A percentile compares a stretch with the other conserved stretches of the same genome.
Evolutionary conservation across 1,284 basidiomycete genomes (phyloP).

Genomic region (Mycena sp.): DNA sequence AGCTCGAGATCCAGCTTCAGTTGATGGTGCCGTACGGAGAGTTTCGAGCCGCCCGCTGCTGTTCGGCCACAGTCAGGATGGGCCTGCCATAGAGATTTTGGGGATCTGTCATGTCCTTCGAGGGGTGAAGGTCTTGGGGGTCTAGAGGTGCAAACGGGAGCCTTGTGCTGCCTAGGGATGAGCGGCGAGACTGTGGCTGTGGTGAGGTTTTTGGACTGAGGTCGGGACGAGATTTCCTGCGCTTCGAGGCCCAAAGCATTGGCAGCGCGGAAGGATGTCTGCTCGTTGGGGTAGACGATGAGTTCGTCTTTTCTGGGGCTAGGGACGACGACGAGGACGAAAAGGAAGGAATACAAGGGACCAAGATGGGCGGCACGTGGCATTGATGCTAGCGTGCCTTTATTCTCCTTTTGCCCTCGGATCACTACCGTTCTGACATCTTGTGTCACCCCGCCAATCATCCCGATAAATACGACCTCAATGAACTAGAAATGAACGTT

Average conservation of each 20-base stretch:
- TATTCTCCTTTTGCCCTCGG: no score
- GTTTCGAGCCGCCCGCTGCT: constrained; percentile 16
- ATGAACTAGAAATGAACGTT: no score
- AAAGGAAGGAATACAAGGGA: no score
- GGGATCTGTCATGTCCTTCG: constrained; percentile 18
- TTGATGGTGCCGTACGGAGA: constrained; percentile 8
- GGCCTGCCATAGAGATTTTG: constrained; percentile 17
- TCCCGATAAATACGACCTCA: no score
- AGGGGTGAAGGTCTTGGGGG: constrained; percentile 32
- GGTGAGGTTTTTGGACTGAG: not conserved
- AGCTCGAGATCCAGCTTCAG: not conserved
- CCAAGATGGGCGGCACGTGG: no score
- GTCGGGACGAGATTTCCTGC: constrained; percentile 27
- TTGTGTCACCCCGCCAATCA: no score
- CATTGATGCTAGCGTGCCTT: no score
- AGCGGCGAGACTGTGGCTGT: constrained; percentile 14
- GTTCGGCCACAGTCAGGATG: constrained; percentile 21
- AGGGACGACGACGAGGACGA: no score
- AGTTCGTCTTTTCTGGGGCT: no score
- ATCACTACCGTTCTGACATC: no score
- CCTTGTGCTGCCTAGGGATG: constrained; percentile 29
- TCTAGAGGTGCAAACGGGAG: constrained; percentile 36
- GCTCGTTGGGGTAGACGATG: no score
- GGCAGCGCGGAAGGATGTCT: no score
- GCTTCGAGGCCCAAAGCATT: constrained; percentile 25